Evolutionary conservation across 2,329 filamentous ascomycete species (phyloP), one percentile per base, ranked within the genome.

Genomic region (Paraconiothyrium brasiliense): DNA sequence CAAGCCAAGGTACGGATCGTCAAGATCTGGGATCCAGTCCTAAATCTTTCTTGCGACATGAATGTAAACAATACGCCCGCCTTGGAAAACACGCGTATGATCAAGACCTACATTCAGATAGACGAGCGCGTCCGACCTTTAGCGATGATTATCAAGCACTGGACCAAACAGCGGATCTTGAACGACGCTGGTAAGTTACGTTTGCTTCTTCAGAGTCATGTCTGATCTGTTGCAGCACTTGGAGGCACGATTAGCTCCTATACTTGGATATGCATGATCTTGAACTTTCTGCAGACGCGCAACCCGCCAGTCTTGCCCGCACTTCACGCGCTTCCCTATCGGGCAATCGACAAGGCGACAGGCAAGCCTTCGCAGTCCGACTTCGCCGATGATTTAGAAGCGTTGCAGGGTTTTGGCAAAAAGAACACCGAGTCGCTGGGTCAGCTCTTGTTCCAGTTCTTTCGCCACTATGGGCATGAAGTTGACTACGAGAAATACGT

Each of bases 221-320:
- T 62, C 68, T 71, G 57, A 67, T 49, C 16, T 24, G 41, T 14
- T 57, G 22, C 75, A 96, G 95, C 92, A 61, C 93, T 93, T 76
- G 94, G 95, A 65, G 94, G 93, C 60, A 99, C 95, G 7, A 85
- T 99, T 62, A 98, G 94, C 79, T 99, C 95, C 20, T 99, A 99
- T 76, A 97, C 95, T 24, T 99, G 95, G 95, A 98, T 98, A 76
- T 99, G 95, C 79, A 88, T 99, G 85, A 97, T 98, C 68, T 91
- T 99, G 76, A 96, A 93, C 69, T 99, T 98, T 74, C 85, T 99
- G 30, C 95, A 99, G 80, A 91, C 93, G 55, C 89, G 93, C 71
- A 86, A 90, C 62, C 92, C 93, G 16, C 92, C 94, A 0, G 87
- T 99, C 58, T 81, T 99, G 24, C 95, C 95, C 4, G 89, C 92